Conservation (phyloP, 2,329 filamentous ascomycete species). For the Xylaria sp. region DNA sequence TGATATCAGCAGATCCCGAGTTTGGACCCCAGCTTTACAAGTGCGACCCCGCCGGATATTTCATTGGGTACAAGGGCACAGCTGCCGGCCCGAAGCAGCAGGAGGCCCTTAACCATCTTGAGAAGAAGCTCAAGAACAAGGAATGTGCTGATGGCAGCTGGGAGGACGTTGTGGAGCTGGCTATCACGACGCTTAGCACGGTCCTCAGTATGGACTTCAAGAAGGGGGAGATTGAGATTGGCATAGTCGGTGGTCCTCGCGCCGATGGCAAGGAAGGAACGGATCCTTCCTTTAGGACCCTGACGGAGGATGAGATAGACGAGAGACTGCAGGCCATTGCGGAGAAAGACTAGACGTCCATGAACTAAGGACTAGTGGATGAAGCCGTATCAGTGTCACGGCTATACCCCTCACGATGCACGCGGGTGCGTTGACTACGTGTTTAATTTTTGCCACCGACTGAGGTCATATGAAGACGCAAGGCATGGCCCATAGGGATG, state of each 20-base stretch:
- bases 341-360: slow-evolving; percentile 66
- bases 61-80: slow-evolving; percentile 96
- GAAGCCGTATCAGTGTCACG: slow-evolving; percentile 22
- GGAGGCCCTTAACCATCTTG: slow-evolving; percentile 94
- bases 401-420: slow-evolving; percentile 19
- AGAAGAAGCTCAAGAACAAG: slow-evolving; percentile 99
- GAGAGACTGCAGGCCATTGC: slow-evolving; percentile 96
- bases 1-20: slow-evolving; percentile 91
- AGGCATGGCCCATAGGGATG: slow-evolving; percentile 16
- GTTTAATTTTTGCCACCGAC: slow-evolving; percentile 14
- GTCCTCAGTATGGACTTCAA: slow-evolving; percentile 99
- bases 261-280: slow-evolving; percentile 78
- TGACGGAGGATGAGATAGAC: slow-evolving; percentile 97
- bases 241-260: slow-evolving; percentile 86
- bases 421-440: slow-evolving; percentile 17
- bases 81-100: slow-evolving; percentile 97
- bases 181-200: slow-evolving; percentile 90
- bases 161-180: slow-evolving; percentile 97
- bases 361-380: slow-evolving; percentile 43
- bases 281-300: slow-evolving; percentile 71
- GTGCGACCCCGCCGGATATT: slow-evolving; percentile 97
- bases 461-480: slow-evolving; percentile 12
- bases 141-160: slow-evolving; percentile 85
- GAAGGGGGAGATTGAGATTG: slow-evolving; percentile 97
- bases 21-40: slow-evolving; percentile 94